Evolutionary conservation across 2,329 filamentous ascomycete species (phyloP).

Genomic region (Septoria petroselini): DNA sequence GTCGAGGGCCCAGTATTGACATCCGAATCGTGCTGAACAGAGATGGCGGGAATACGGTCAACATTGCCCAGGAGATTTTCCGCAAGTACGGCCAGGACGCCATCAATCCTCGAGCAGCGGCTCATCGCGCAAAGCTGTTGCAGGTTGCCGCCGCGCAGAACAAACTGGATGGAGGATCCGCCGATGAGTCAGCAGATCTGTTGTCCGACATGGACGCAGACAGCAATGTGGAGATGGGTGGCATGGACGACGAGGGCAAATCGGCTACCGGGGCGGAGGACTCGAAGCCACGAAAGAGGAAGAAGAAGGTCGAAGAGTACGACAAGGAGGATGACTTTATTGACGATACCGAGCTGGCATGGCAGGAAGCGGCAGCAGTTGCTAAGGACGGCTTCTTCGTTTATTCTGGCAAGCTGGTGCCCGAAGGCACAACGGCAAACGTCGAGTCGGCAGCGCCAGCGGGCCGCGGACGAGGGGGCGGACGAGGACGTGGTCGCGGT

Average conservation of each 20-base stretch:
- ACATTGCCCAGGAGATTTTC: slow-evolving; percentile 90
- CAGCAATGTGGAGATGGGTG: slow-evolving; percentile 87
- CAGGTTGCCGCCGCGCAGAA: slow-evolving; percentile 86
- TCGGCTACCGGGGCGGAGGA: slow-evolving; percentile 61
- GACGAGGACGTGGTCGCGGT: slow-evolving; percentile 57
- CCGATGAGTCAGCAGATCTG: slow-evolving; percentile 75
- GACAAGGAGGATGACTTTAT: slow-evolving; percentile 67
- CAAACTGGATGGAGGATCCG: slow-evolving; percentile 70
- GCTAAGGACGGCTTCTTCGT: slow-evolving; percentile 98
- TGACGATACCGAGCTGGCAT: slow-evolving; percentile 90
- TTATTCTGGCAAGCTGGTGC: slow-evolving; percentile 86
- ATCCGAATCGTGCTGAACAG: slow-evolving; percentile 78
- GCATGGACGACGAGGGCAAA: slow-evolving; percentile 59
- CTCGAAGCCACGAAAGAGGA: slow-evolving; percentile 75
- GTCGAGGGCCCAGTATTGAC: slow-evolving; percentile 70
- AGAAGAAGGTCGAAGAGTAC: slow-evolving; percentile 66
- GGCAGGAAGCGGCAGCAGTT: slow-evolving; percentile 92
- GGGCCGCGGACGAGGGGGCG: slow-evolving; percentile 30
- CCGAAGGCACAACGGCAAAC: slow-evolving; percentile 68
- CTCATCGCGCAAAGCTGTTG: slow-evolving; percentile 80
- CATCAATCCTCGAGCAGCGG: slow-evolving; percentile 83
- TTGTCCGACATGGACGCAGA: slow-evolving; percentile 64
- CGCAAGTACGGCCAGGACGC: slow-evolving; percentile 94
- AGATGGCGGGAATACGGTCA: slow-evolving; percentile 85
- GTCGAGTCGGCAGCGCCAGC: slow-evolving; percentile 31